These are phyloP conservation scores for Arachis monticola DNA, from an alignment of 331 rosid species.

Conservation along the genomic window DNA sequence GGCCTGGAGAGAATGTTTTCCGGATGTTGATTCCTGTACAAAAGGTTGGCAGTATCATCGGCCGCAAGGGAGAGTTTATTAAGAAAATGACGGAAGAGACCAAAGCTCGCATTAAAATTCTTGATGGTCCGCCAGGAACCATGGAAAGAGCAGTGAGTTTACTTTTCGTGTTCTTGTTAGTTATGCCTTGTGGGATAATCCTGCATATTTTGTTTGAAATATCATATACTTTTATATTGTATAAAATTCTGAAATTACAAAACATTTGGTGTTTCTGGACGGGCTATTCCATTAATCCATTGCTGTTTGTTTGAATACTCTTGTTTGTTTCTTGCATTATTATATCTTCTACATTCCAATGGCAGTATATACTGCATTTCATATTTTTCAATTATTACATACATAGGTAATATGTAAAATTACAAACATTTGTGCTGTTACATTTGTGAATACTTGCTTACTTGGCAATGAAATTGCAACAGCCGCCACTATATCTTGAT, in stretches of 20 bases:
- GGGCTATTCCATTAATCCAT: neutral
- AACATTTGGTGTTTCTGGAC: neutral
- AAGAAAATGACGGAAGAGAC: constrained; percentile 65
- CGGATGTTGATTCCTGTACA: constrained; percentile 65
- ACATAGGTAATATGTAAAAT: neutral
- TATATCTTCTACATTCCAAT: neutral
- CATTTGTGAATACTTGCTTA: neutral
- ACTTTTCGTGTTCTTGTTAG: constrained; percentile 19
- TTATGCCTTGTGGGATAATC: constrained; percentile 11
- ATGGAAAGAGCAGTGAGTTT: constrained; percentile 67
- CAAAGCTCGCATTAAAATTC: constrained; percentile 59
- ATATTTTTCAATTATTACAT: no score
- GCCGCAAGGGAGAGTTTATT: constrained; percentile 64
- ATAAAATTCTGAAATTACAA: neutral
- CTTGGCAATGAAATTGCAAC: neutral
- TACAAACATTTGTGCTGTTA: neutral
- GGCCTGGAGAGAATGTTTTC: constrained; percentile 69
- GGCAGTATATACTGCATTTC: neutral
- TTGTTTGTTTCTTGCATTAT: neutral
- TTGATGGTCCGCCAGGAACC: constrained; percentile 62
- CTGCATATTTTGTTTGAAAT: constrained; percentile 13
- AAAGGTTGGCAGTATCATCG: constrained; percentile 64
- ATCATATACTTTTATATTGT: constrained; percentile 15
- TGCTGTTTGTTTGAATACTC: neutral
- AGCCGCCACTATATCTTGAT: neutral